These are phyloP conservation scores for Salix caprea DNA, from an alignment of 345 rosid species.

Conservation along the genomic window DNA sequence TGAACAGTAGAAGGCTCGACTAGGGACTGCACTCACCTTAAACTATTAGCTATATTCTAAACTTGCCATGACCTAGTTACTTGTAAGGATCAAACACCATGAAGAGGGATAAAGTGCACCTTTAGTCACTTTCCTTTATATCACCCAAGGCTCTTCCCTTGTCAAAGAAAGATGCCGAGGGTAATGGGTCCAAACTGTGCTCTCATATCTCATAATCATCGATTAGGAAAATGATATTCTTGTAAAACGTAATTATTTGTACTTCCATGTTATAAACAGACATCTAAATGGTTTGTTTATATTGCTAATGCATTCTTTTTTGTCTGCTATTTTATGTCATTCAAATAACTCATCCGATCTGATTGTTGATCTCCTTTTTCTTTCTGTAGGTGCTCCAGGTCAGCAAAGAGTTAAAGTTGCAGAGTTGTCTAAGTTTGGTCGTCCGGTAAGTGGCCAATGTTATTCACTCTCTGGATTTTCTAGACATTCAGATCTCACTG, in stretches of 20 bases:
- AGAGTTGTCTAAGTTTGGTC: slow-evolving; percentile 64
- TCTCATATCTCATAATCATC: not conserved
- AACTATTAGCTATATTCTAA: not conserved
- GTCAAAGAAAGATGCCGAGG: not conserved
- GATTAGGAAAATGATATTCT: not conserved
- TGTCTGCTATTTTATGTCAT: not conserved
- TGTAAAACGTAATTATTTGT: not conserved
- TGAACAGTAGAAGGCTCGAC: not conserved
- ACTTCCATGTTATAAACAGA: not conserved
- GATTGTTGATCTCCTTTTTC: slow-evolving; percentile 2
- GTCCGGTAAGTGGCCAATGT: slow-evolving; percentile 48
- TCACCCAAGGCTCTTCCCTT: not conserved
- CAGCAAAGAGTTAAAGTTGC: slow-evolving; percentile 59
- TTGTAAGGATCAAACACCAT: not conserved
- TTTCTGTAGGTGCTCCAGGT: slow-evolving; percentile 64
- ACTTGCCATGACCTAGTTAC: not conserved
- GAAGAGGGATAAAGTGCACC: not conserved
- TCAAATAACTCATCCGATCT: not conserved
- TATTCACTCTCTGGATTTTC: not conserved
- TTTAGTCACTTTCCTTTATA: not conserved
- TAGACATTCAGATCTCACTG: not conserved
- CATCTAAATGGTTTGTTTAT: not conserved
- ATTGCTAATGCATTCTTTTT: not conserved
- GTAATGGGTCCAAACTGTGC: not conserved
- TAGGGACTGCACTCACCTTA: not conserved